Evolutionary conservation across 495 filamentous ascomycete species (phyloP), one percentile per base, ranked within the genome.

Genomic region (Penicillium bovifimosum): DNA sequence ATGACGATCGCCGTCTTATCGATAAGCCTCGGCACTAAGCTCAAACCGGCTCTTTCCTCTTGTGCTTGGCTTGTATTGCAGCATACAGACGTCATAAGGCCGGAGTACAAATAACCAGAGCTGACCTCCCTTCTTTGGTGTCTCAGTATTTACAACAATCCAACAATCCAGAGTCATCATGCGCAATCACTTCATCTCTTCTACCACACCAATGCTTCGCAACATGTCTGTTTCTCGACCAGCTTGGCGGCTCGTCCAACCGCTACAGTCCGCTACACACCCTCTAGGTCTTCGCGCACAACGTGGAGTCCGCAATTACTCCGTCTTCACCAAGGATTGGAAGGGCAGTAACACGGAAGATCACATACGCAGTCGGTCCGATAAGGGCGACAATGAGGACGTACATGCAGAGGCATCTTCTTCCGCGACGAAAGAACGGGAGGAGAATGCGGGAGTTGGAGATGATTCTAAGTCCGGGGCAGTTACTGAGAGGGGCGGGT

Each of bases 311-410:
- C 65, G 58, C 31, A 46, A 61, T 14, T 54, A 65, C 35, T 43
- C 53, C 27, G 8, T 65, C 26, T 34, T 52, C 26, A n/a, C n/a
- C n/a, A 57, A 72, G 34, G 55, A 63, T 8, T 77, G 72, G 74
- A 60, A 65, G 18, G 75, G 76, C 10, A 61, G 63, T 11, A 55
- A 59, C 5, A 24, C 52, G 14, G 59, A 72, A 8, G 70, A 76
- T 9, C 68, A 76, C 52, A 55, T 55, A 13, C 55, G 60, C 13
- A 60, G 69, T 31, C 64, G 75, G 18, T 57, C 60, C 1, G 55
- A 78, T 40, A 62, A 64, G 24, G 68, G 74, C 5, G 78, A 85
- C 33, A 65, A 59, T 2, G 59, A 63, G 2, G 71, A 76, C 41
- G 59, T 72, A 13, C 61, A 75, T 31, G 60, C 68, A 9, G 58